Conservation (phyloP, 257 asterid genomes). For the Ajuga chamaepitys region DNA sequence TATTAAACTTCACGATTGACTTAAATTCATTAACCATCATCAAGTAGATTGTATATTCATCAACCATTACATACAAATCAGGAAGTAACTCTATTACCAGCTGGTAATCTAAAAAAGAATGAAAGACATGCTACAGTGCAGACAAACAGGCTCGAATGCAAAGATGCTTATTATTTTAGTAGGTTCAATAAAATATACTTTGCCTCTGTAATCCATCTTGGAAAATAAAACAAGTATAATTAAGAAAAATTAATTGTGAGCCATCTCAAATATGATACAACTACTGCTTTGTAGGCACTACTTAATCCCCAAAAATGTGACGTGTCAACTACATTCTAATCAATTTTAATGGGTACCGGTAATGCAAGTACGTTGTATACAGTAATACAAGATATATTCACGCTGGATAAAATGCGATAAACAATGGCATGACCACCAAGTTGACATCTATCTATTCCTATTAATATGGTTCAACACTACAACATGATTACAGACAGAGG, state of each 20-base stretch:
- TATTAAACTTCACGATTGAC: slow-evolving; percentile 96
- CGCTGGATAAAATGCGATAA: too few species aligned
- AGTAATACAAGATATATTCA: background rate
- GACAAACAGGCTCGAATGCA: slow-evolving; percentile 1
- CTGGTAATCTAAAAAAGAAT: background rate
- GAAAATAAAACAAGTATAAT: background rate
- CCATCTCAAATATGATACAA: slow-evolving; percentile 5
- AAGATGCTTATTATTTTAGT: background rate
- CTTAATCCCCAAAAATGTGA: background rate
- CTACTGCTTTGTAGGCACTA: background rate
- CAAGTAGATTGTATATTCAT: slow-evolving; percentile 8
- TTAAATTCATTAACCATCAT: slow-evolving; percentile 84
- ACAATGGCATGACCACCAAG: too few species aligned
- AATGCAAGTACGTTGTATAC: background rate
- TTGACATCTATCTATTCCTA: background rate
- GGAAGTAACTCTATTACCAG: slow-evolving; percentile 2
- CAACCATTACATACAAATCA: slow-evolving; percentile 9
- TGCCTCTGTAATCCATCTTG: background rate
- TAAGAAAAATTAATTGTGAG: background rate
- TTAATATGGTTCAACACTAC: background rate
- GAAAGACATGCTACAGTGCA: background rate
- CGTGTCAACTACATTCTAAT: too few species aligned
- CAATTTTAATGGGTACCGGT: too few species aligned
- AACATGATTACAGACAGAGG: background rate
- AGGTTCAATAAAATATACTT: background rate